A percentile compares a stretch with the other conserved stretches of the same genome.
phyloP scores from a whole-genome alignment of 768 basidiomycete species.

The Rhodosporidiobolus odoratus region DNA sequence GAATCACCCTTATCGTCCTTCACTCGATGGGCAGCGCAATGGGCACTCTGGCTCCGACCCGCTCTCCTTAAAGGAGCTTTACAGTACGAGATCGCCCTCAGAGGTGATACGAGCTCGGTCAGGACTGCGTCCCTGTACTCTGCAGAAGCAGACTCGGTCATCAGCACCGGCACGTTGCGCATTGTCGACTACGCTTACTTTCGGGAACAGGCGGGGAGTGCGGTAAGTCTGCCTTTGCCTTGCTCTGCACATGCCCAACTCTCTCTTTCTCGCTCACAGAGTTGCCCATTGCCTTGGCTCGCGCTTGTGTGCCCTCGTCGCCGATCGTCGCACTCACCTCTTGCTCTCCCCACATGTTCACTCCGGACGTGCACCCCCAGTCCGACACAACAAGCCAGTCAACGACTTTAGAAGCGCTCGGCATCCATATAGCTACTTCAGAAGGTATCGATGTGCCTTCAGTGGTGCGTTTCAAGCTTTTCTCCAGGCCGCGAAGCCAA shows the following conservation, averaged over 20 bases:
- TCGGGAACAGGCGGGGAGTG: background rate
- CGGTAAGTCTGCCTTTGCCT: background rate
- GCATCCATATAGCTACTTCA: background rate
- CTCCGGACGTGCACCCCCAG: background rate
- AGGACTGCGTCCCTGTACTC: no score
- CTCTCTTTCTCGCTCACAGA: background rate
- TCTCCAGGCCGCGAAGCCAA: no score
- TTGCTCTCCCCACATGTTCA: background rate
- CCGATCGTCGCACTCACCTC: background rate
- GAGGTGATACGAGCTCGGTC: background rate
- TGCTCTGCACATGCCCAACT: background rate
- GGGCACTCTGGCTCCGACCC: slow-evolving; percentile 15
- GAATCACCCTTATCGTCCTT: slow-evolving; percentile 4
- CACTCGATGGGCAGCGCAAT: background rate
- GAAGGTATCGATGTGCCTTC: background rate
- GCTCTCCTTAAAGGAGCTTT: slow-evolving; percentile 5
- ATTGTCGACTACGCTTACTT: slow-evolving; percentile 24
- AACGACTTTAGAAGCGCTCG: background rate
- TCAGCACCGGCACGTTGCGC: slow-evolving; percentile 21
- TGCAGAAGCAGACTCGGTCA: background rate
- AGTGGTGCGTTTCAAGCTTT: background rate
- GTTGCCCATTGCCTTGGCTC: background rate
- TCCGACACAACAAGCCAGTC: no score
- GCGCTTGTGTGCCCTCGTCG: background rate
- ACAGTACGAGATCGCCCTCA: slow-evolving; percentile 19